Evolutionary conservation across 148 eudicot genomes (phyloP).

Genomic region (Selenicereus undatus): DNA sequence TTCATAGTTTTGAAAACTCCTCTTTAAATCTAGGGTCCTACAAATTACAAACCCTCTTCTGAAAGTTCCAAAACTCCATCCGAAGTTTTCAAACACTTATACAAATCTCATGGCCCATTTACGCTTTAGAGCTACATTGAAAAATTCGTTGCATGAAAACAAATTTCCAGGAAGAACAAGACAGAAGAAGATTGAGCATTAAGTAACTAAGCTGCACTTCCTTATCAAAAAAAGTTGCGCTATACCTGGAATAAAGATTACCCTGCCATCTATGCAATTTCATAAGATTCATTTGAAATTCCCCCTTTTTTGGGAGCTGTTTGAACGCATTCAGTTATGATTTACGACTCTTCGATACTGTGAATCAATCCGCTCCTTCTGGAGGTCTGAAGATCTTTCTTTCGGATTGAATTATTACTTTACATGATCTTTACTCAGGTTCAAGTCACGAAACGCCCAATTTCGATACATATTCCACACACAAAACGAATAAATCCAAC

Average conservation of each 20-base stretch:
- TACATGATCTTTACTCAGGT: not conserved
- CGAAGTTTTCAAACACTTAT: no score
- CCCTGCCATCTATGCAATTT: not conserved
- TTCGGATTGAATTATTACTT: not conserved
- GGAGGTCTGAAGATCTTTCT: not conserved
- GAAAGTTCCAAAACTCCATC: no score
- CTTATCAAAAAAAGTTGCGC: no score
- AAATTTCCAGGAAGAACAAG: no score
- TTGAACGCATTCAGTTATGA: not conserved
- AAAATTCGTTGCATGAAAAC: no score
- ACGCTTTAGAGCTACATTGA: no score
- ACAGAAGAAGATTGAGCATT: no score
- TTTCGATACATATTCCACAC: not conserved
- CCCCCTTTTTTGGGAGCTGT: no score
- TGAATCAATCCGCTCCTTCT: not conserved
- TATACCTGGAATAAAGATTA: no score
- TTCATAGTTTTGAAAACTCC: not conserved
- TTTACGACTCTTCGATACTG: not conserved
- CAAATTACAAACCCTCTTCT: not conserved
- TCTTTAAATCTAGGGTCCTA: not conserved
- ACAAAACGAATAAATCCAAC: not conserved
- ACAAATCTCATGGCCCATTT: no score
- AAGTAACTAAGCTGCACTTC: no score
- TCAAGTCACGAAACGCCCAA: not conserved
- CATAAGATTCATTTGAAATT: not conserved